Percentiles rank a stretch among this genome's conserved stretches.
These are phyloP conservation scores for Kwoniella dejecticola DNA, from an alignment of 768 basidiomycete genomes.

Conservation along the genomic window DNA sequence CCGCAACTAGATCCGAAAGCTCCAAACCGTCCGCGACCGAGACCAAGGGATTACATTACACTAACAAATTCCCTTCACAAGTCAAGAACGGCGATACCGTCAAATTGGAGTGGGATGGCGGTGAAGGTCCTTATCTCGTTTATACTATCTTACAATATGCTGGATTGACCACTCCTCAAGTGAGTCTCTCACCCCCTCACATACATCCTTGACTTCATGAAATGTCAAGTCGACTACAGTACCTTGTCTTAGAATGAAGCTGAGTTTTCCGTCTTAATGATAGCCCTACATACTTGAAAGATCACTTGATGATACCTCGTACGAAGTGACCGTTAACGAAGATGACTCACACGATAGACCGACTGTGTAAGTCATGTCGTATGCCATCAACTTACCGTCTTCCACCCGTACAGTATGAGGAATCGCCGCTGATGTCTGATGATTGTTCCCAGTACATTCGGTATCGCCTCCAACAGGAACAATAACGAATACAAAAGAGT, in stretches of 20 bases:
- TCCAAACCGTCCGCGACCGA: not conserved
- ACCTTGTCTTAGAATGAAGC: too few relatives aligned
- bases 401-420: too few relatives aligned
- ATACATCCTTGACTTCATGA: too few relatives aligned
- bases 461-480: constrained; percentile 1
- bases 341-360: constrained; percentile 6
- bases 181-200: too few relatives aligned
- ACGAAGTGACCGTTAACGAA: not conserved
- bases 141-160: constrained; percentile 13
- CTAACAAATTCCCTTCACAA: constrained; percentile 6
- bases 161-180: constrained; percentile 3
- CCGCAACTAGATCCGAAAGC: not conserved
- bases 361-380: constrained; percentile 4
- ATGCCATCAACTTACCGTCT: not conserved
- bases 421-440: too few relatives aligned
- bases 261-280: not conserved
- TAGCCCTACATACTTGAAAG: constrained; percentile 2
- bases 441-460: constrained; percentile 3
- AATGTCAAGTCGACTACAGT: not conserved
- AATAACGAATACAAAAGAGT: constrained; percentile 4
- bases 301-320: not conserved
- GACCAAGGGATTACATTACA: constrained; percentile 3
- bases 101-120: constrained; percentile 7
- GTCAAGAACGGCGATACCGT: constrained; percentile 7
- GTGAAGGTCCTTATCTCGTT: constrained; percentile 14